Base-by-base conservation (phyloP, 78 protist species). In the Dictyostelium firmibasis region DNA sequence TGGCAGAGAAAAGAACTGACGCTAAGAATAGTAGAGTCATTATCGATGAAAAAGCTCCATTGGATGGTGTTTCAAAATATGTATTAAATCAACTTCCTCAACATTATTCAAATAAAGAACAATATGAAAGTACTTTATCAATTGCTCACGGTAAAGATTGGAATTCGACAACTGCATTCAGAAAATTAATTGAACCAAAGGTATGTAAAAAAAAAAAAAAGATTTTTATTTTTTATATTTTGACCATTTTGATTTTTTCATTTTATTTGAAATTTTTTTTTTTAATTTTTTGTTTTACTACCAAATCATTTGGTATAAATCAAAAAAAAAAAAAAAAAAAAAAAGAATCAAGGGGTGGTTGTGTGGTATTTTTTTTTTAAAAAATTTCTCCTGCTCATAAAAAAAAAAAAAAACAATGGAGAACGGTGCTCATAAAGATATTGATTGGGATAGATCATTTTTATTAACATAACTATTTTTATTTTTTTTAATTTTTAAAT, bases 61-160 rank as follows among this genome's bases (percentile, higher is more conserved):
- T 50, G 25, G 86, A 84, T 41, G 85, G 83, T 69, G 75, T 81
- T 20, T 35, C 86, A 33, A 89, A 81, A 81, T 89, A 89, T 89
- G 29, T 89, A n/a, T 81, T 89, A 33, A 69, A 33, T 47, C 82
- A 81, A 25, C 18, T 43, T 23, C 94, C 94, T 41, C 69, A 38
- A 43, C 82, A 89, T 29, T 89, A 81, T 69, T 64, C 50, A 5
- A 81, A 33, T 33, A 81, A 81, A 33, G 94, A 89, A 33, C 94
- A 89, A 69, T 89, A 89, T 69, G 94, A 89, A 81, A 81, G 83
- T 70, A 89, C 94, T 31, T 18, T 89, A 6, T 27, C 47, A 31
- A 38, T 38, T 60, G 81, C 94, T 67, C 64, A 43, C 41, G 94
- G 94, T 53, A 78, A 64, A 70, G 94, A 89, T 81, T 89, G 86